phyloP scores from a whole-genome alignment of 2,329 filamentous ascomycete genomes.

The Tolypocladium amazonense region DNA sequence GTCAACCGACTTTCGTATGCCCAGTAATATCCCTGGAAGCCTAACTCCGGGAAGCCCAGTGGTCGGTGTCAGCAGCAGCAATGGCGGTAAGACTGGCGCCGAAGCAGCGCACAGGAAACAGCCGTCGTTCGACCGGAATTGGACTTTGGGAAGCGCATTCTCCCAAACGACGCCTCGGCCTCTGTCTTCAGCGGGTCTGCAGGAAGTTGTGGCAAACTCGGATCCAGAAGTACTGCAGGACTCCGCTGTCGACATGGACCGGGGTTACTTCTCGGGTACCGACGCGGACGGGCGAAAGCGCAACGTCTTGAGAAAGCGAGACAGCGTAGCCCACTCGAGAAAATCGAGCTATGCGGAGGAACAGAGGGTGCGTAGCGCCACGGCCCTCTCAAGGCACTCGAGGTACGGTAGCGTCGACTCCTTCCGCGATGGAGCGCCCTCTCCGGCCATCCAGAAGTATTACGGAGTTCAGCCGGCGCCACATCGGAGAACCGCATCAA shows the following conservation, averaged over 20 bases:
- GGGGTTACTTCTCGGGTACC: slow-evolving; percentile 87
- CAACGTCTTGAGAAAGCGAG: slow-evolving; percentile 73
- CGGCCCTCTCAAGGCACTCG: slow-evolving; percentile 61
- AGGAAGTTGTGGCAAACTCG: slow-evolving; percentile 28
- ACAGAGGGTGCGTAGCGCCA: slow-evolving; percentile 54
- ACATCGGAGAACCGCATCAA: slow-evolving; percentile 52
- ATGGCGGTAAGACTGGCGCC: slow-evolving; percentile 29
- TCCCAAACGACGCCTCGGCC: slow-evolving; percentile 30
- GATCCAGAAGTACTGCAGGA: slow-evolving; percentile 30
- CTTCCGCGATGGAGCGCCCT: slow-evolving; percentile 47
- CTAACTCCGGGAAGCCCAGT: slow-evolving; percentile 9
- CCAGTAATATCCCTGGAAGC: slow-evolving; percentile 9
- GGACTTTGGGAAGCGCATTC: slow-evolving; percentile 50
- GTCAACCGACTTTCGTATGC: slow-evolving; percentile 61
- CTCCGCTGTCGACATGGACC: slow-evolving; percentile 56
- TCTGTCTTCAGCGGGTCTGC: slow-evolving; percentile 40
- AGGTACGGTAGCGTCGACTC: slow-evolving; percentile 73
- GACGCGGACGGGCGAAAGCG: slow-evolving; percentile 68
- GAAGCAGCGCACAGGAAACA: slow-evolving; percentile 48
- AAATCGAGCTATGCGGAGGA: slow-evolving; percentile 72
- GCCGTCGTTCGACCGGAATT: slow-evolving; percentile 60
- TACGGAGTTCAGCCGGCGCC: slow-evolving; percentile 41
- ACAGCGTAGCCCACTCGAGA: slow-evolving; percentile 51
- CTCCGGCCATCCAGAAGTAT: slow-evolving; percentile 61
- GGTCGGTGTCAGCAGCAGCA: slow-evolving; percentile 30